Conservation (phyloP, 495 filamentous ascomycete genomes). For the Lophiotrema nucula region DNA sequence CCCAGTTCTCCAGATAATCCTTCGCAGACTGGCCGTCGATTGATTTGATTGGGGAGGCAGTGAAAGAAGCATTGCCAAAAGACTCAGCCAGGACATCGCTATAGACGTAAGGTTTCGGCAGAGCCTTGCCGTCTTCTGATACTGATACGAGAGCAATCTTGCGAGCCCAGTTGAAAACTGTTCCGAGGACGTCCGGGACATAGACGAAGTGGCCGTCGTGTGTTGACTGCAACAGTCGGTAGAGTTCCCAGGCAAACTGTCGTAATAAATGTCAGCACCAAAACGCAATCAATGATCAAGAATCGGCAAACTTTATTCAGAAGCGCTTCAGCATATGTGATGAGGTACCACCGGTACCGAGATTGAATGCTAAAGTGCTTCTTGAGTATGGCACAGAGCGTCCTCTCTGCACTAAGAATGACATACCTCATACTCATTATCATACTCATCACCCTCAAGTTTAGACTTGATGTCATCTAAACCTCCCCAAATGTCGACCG, state of each 20-base stretch:
- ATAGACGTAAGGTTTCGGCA: constrained; percentile 38
- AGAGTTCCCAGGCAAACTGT: constrained; percentile 37
- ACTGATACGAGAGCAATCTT: constrained; percentile 38
- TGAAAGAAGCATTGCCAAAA: constrained; percentile 35
- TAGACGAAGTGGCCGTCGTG: constrained; percentile 42
- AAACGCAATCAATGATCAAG: too few species aligned
- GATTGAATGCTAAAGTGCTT: too few species aligned
- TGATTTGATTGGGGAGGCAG: constrained; percentile 31
- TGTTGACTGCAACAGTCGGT: constrained; percentile 33
- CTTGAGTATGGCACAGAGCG: too few species aligned
- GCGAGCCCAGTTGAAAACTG: constrained; percentile 37
- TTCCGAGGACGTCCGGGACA: constrained; percentile 36
- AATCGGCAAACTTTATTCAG: too few species aligned
- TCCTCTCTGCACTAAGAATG: background rate
- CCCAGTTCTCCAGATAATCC: constrained; percentile 33
- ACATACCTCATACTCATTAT: constrained; percentile 36
- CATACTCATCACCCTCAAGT: constrained; percentile 23
- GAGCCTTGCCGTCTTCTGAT: constrained; percentile 33
- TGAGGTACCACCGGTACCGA: too few species aligned
- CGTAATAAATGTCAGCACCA: background rate
- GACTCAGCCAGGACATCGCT: constrained; percentile 36
- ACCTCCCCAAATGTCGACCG: constrained; percentile 36
- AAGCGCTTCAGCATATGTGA: too few species aligned
- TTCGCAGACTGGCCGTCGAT: constrained; percentile 40
- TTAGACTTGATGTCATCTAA: constrained; percentile 34